phyloP scores from a whole-genome alignment of 2,329 filamentous ascomycete species.

The Claviceps africana region DNA sequence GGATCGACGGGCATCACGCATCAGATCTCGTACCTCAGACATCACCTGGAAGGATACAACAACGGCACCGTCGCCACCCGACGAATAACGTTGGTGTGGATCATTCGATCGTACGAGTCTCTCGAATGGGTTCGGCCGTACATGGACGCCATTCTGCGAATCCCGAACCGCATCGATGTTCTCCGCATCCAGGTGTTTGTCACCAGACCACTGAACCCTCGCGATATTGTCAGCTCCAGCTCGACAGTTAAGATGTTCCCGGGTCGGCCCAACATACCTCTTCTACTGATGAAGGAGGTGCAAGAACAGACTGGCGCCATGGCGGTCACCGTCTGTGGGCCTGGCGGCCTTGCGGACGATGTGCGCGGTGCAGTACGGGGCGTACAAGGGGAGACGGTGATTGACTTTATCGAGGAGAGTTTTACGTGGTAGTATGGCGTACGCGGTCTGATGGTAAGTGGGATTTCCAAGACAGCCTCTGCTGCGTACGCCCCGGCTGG shows the following conservation, averaged over 20 bases:
- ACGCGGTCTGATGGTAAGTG: neutral
- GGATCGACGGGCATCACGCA: constrained; percentile 93
- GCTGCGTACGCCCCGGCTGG: neutral
- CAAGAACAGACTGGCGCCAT: constrained; percentile 75
- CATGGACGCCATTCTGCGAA: constrained; percentile 59
- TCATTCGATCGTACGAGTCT: constrained; percentile 77
- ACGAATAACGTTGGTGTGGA: constrained; percentile 75
- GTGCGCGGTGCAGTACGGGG: constrained; percentile 54
- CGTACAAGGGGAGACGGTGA: constrained; percentile 46
- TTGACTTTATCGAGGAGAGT: constrained; percentile 67
- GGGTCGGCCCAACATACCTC: constrained; percentile 69
- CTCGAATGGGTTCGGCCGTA: constrained; percentile 89
- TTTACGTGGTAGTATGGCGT: constrained; percentile 46
- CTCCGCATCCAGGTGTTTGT: constrained; percentile 82
- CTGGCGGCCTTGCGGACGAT: constrained; percentile 61
- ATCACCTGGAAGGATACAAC: constrained; percentile 56
- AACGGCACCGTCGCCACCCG: constrained; percentile 65
- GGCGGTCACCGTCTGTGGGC: constrained; percentile 70
- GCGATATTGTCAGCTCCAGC: constrained; percentile 63
- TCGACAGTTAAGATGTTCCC: constrained; percentile 83
- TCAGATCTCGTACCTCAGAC: constrained; percentile 75
- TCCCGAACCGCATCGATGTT: constrained; percentile 69
- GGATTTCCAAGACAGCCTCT: neutral
- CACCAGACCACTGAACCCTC: constrained; percentile 72
- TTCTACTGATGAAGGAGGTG: constrained; percentile 70